Base-by-base conservation (phyloP, 441 rosid genomes). In the Flueggea neowawraea region DNA sequence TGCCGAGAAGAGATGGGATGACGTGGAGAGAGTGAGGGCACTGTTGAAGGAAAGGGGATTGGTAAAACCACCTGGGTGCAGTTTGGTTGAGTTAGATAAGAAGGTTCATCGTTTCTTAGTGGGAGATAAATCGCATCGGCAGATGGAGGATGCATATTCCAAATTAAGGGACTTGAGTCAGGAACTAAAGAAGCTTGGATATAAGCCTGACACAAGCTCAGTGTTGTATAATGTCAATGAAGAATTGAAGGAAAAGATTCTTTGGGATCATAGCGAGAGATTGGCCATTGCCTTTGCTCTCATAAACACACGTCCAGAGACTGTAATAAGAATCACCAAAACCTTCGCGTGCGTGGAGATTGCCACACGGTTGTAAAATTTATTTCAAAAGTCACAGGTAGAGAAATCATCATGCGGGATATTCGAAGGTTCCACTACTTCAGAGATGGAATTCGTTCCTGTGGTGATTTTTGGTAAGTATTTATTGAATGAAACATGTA, bases 1-100 rank as follows among this genome's bases (percentile, higher is more conserved):
- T 3, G 45, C 77, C 22, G 77, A 73, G 48, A 67, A 70, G 32
- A 60, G 77, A 57, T 73, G 81, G 77, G 61, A 31, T 5, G 75
- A 76, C 56, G 68, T 64, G 12, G 73, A 76, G 63, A 73, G 70
- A 57, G 62, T 76, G 8, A 66, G 80, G 44, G 58, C 52, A 41
- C 11, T 63, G 63, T 63, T 66, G 67, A 57, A 70, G 57, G 50
- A 61, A 16, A 67, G 57, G 62, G 60, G 75, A 54, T 55, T 69
- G 48, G 57, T 6, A 7, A 67, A 73, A 55, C 67, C 66, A 4
- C 68, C 65, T 1, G 80, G 75, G 13, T 61, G 72, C 63, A 73
- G 77, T 65, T 69, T 63, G 54, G 65, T 58, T 54, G 73, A 73
- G 71, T 55, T 62, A 43, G 58, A 69, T 43, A 65, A 66, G 63